Conservation (phyloP, 371 early-diverging fungal species). For the Mortierella sp. region DNA sequence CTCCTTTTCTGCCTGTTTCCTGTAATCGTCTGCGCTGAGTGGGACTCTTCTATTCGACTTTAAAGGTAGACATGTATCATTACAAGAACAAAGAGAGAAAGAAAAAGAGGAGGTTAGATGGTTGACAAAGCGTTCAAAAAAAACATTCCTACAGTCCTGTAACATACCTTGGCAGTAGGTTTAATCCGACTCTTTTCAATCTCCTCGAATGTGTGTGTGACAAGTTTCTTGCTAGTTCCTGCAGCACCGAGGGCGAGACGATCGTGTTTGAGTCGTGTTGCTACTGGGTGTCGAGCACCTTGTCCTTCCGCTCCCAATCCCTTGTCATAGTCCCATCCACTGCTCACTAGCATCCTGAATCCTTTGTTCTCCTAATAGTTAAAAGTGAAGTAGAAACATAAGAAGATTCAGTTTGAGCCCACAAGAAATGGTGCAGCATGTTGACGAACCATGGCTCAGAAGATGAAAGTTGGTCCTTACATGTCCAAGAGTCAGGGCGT, state of each 20-base stretch:
- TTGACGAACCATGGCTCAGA: neutral
- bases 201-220: conserved; percentile 51
- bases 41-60: conserved; percentile 35
- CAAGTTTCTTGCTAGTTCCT: conserved; percentile 35
- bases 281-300: conserved; percentile 66
- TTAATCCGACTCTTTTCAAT: conserved; percentile 39
- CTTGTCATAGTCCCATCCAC: conserved; percentile 71
- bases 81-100: neutral
- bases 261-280: conserved; percentile 66
- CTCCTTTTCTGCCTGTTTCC: conserved; percentile 40
- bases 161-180: conserved; percentile 24
- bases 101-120: neutral
- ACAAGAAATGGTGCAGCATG: neutral
- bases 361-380: conserved; percentile 53
- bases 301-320: conserved; percentile 64
- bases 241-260: conserved; percentile 61
- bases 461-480: conserved; percentile 32
- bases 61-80: neutral
- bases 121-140: neutral
- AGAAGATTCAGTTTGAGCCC: neutral
- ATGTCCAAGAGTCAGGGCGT: conserved; percentile 38
- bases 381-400: neutral
- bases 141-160: neutral
- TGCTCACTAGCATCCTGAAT: conserved; percentile 63
- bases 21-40: conserved; percentile 30